These are phyloP conservation scores for Erythrobasidium yunnanense DNA, from an alignment of 768 basidiomycete genomes.

Conservation along the genomic window DNA sequence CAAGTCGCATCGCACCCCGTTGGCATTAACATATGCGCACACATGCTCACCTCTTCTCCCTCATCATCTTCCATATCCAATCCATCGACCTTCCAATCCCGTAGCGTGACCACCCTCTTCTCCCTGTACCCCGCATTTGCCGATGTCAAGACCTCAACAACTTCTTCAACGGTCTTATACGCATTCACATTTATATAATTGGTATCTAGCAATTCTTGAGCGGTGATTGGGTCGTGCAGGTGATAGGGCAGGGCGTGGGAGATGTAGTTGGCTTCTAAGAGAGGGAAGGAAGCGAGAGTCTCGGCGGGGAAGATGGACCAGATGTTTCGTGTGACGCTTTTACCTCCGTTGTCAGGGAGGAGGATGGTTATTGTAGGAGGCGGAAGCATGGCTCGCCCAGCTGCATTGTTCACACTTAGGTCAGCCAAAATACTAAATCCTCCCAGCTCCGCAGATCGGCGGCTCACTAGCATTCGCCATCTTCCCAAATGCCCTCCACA, in stretches of 20 bases:
- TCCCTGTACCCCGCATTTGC: too few relatives aligned
- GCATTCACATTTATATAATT: background rate
- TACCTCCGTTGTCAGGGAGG: constrained; percentile 7
- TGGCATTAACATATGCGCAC: too few relatives aligned
- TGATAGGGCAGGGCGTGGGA: constrained; percentile 13
- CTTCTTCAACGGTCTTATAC: background rate
- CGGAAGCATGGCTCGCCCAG: constrained; percentile 2
- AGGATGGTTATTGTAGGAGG: background rate
- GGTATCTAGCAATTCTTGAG: background rate
- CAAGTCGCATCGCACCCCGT: too few relatives aligned
- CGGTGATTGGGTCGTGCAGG: too few relatives aligned
- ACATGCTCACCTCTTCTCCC: too few relatives aligned
- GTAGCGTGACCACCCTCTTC: too few relatives aligned
- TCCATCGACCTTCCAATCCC: too few relatives aligned
- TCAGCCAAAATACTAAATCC: background rate
- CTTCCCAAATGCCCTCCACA: background rate
- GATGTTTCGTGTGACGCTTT: constrained; percentile 1
- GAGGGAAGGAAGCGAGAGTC: background rate
- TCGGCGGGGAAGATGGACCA: constrained; percentile 5
- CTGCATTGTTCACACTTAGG: background rate
- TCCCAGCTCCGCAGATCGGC: too few relatives aligned
- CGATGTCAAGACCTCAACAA: too few relatives aligned
- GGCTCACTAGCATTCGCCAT: constrained; percentile 5
- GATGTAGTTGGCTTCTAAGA: constrained; percentile 10
- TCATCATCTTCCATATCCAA: too few relatives aligned